Base-by-base conservation (phyloP, 2,329 filamentous ascomycete genomes). In the Endothia cerciana region DNA sequence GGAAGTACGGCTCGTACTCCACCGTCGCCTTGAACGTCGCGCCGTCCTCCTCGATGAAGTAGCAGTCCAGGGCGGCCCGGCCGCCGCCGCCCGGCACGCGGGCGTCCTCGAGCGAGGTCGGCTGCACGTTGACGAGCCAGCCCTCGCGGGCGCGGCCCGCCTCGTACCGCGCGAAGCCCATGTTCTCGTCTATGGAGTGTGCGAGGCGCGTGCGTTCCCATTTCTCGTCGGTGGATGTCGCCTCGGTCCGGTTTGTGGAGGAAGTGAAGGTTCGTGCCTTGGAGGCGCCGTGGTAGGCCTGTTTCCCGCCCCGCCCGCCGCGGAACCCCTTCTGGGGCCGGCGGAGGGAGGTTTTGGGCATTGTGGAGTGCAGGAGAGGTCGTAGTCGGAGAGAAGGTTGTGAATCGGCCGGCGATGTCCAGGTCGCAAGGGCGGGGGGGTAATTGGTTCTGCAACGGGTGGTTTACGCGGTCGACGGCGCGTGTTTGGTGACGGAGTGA, bases 1-100 rank as follows among this genome's bases (percentile, higher is more conserved):
- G 80, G 72, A 99, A 97, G 81, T 99, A 99, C 0, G 95, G 95
- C 72, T 98, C 93, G 77, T 97, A 98, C 80, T 97, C 93, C 70
- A 99, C 81, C 0, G 94, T 97, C 13, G 95, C 94, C 77, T 99
- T 99, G 85, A 99, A 99, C 5, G 91, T 94, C 59, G 89, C 87
- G 17, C 92, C 86, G 73, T 97, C 91, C 66, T 94, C 92, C 73
- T 94, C 92, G 67, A 99, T 90, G 79, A 99, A 99, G 82, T 97
- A 99, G 79, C 93, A 97, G 80, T 99, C 95, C 65, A 99, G 88
- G 10, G 92, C 95, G 1, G 95, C 91, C 70, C 93, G 89, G 45
- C 95, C 95, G 65, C 92, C 91, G 45, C 95, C 95, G 67, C 92
- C 92, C 1, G 91, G 89, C 56, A 91, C 85, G 71, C 92, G 91